Base-by-base conservation (phyloP, 2,329 filamentous ascomycete genomes). In the Colletotrichum caudatum region DNA sequence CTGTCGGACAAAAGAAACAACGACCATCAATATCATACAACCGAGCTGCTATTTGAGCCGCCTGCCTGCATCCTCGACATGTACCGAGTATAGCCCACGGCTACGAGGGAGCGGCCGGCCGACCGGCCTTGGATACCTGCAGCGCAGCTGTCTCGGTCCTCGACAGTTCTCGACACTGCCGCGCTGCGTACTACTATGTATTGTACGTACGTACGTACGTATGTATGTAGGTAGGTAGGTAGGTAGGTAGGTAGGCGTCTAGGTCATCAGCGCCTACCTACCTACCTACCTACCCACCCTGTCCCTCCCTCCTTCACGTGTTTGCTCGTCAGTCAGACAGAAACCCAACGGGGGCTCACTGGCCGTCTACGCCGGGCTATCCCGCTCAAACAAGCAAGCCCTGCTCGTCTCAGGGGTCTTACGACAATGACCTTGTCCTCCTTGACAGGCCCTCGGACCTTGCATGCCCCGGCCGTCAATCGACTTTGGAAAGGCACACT, bases 281-380 rank as follows among this genome's bases (percentile, higher is more conserved):
- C n/a, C n/a, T n/a, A 8, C 48, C 51, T 66, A 29, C 29, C 29
- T 16, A 39, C 39, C 68, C 51, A 60, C 64, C 53, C 64, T 58
- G 26, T 62, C 41, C 44, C 46, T 51, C 39, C 8, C 64, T 29
- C 58, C 68, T 71, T 71, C 65, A 71, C 69, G 69, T 71, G 69
- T 63, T 59, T 71, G 26, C 35, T 48, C 46, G 46, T 23, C 58
- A 46, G 26, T 65, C 64, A 71, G 44, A 53, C 54, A 53, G 44
- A 64, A 37, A 33, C 6, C 44, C 41, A 14, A 23, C 16, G 33
- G 33, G 56, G 37, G 29, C 37, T 57, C n/a, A 37, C 46, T 56
- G 60, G n/a, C 23, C 18, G 50, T 23, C 61, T 48, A 29, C 35
- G 23, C 48, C 48, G 61, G 26, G 35, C 37, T 69, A 46, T 64